A percentile compares a stretch with the other conserved stretches of the same genome.
These are phyloP conservation scores for Filobasidium floriforme DNA, from an alignment of 768 basidiomycete genomes.

Conservation along the genomic window DNA sequence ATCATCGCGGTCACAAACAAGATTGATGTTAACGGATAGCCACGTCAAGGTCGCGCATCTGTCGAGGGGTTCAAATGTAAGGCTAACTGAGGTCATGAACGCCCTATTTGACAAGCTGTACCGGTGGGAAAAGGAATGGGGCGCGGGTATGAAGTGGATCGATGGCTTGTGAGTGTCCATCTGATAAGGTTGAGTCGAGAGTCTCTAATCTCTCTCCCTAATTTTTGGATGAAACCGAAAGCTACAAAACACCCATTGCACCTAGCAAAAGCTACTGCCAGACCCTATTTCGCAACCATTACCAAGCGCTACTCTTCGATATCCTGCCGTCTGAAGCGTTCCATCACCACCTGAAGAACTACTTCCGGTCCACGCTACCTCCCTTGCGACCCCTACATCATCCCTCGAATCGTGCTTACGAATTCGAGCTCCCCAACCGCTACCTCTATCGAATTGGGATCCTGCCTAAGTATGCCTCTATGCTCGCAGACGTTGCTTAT, in stretches of 20 bases:
- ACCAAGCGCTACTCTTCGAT: slow-evolving; percentile 36
- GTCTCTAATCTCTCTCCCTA: too few relatives aligned
- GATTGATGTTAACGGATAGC: not conserved
- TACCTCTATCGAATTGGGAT: slow-evolving; percentile 32
- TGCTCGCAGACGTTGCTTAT: slow-evolving; percentile 76
- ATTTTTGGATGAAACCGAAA: not conserved
- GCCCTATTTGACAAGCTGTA: slow-evolving; percentile 11
- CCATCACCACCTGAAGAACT: slow-evolving; percentile 30
- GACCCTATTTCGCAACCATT: slow-evolving; percentile 16
- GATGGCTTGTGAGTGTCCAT: not conserved
- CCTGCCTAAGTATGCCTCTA: slow-evolving; percentile 33
- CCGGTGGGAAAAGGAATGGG: slow-evolving; percentile 11
- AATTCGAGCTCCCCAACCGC: slow-evolving; percentile 29
- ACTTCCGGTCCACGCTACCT: slow-evolving; percentile 31
- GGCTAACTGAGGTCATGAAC: not conserved
- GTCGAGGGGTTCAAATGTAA: slow-evolving; percentile 14
- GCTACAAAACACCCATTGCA: not conserved
- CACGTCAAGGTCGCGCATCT: not conserved
- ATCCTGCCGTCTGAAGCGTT: slow-evolving; percentile 29
- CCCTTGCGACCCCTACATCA: slow-evolving; percentile 21
- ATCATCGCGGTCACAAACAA: too few relatives aligned
- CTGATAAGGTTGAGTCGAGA: not conserved
- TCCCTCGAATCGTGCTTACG: not conserved
- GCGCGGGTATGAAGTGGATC: slow-evolving; percentile 1
- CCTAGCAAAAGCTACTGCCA: not conserved